phyloP scores from a whole-genome alignment of 2,329 filamentous ascomycete species.

The Mariannaea sp. region DNA sequence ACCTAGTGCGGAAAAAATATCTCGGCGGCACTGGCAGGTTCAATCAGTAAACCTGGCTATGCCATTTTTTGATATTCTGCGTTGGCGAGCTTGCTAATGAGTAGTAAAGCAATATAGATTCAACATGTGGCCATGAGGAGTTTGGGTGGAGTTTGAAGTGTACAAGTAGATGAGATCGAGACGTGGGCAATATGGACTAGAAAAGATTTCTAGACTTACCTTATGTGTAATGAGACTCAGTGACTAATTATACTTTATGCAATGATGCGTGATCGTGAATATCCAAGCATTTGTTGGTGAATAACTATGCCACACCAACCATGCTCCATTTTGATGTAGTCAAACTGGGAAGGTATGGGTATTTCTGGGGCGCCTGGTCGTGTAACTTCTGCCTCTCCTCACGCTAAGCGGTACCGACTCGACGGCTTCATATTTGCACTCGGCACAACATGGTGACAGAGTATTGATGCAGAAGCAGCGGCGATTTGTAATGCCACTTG shows the following conservation, averaged over 20 bases:
- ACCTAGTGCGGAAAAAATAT: neutral
- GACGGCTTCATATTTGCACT: neutral
- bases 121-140: constrained; percentile 18
- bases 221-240: constrained; percentile 14
- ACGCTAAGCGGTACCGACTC: too few species aligned
- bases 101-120: constrained; percentile 10
- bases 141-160: constrained; percentile 21
- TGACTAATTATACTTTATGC: neutral
- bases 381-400: too few species aligned
- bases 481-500: too few species aligned
- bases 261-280: neutral
- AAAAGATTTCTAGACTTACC: constrained; percentile 18
- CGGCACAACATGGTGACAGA: too few species aligned
- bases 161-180: constrained; percentile 24
- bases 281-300: too few species aligned
- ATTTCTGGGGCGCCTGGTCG: too few species aligned
- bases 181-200: constrained; percentile 28
- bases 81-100: constrained; percentile 12
- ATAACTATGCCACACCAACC: too few species aligned
- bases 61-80: constrained; percentile 4
- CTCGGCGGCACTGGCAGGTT: neutral
- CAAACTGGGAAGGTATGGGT: too few species aligned
- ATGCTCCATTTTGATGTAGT: too few species aligned
- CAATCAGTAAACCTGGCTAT: neutral
- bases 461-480: too few species aligned